Percentiles rank a stretch among this genome's conserved stretches.
Evolutionary conservation across 768 basidiomycete genomes (phyloP).

Genomic region (Albatrellus ellisii): DNA sequence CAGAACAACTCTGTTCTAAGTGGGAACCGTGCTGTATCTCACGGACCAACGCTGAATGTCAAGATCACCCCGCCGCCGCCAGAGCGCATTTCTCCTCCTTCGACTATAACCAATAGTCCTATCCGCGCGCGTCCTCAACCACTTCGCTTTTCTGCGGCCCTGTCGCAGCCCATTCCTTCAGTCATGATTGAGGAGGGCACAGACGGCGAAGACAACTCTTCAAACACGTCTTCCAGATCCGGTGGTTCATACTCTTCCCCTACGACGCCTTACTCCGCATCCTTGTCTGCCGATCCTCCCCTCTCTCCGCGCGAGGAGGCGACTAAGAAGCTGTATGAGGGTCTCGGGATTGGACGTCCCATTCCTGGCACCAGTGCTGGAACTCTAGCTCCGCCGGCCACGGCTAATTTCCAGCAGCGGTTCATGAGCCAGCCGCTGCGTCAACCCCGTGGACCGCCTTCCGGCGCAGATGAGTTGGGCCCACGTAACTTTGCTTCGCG

Average conservation of each 20-base stretch:
- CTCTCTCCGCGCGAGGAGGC: constrained; percentile 83
- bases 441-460: constrained; percentile 82
- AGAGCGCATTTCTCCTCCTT: constrained; percentile 40
- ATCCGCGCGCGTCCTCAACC: constrained; percentile 53
- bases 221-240: constrained; percentile 37
- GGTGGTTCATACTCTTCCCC: constrained; percentile 49
- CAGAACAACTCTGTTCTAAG: constrained; percentile 59
- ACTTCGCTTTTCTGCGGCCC: constrained; percentile 34
- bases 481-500: constrained; percentile 84
- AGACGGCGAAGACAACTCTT: constrained; percentile 14
- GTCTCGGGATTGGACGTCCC: constrained; percentile 73
- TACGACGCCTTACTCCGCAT: constrained; percentile 59
- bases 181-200: constrained; percentile 15
- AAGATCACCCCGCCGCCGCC: constrained; percentile 62
- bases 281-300: constrained; percentile 36
- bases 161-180: constrained; percentile 10
- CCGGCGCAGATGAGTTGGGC: constrained; percentile 74
- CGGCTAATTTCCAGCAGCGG: constrained; percentile 27
- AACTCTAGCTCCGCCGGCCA: constrained; percentile 25
- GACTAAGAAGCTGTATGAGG: constrained; percentile 78
- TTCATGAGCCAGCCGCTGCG: constrained; percentile 61
- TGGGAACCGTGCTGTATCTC: constrained; percentile 41
- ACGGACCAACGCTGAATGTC: constrained; percentile 39
- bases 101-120: constrained; percentile 17
- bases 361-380: constrained; percentile 25